Conservation (phyloP, 2,329 filamentous ascomycete species). For the Ilyonectria mors-panacis region DNA sequence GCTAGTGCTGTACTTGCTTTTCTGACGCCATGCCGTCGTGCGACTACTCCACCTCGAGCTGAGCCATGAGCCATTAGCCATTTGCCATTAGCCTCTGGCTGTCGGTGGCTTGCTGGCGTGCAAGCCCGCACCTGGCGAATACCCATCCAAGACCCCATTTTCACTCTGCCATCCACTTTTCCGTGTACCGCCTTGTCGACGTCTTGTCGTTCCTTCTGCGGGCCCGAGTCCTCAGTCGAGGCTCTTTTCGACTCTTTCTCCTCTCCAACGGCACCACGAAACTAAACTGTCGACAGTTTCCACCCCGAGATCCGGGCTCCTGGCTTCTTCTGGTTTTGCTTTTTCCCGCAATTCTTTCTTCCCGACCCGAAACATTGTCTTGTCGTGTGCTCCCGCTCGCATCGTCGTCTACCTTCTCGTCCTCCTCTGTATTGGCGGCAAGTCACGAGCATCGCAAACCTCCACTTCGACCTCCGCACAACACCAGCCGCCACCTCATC, state of each 20-base stretch:
- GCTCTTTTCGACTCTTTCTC: slow-evolving; percentile 3
- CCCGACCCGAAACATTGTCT: slow-evolving; percentile 8
- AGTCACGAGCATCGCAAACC: not conserved
- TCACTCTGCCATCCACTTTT: slow-evolving; percentile 16
- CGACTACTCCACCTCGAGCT: slow-evolving; percentile 25
- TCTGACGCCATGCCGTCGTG: slow-evolving; percentile 28
- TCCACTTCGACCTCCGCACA: not conserved
- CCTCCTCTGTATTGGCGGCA: not conserved
- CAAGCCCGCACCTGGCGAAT: slow-evolving; percentile 19
- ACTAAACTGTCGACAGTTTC: slow-evolving; percentile 9
- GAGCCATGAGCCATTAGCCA: slow-evolving; percentile 21
- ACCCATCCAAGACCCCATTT: not conserved
- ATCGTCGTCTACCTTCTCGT: not conserved
- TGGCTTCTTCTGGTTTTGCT: slow-evolving; percentile 17
- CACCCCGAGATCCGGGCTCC: slow-evolving; percentile 5
- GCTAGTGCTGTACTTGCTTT: slow-evolving; percentile 1
- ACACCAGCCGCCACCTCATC: not conserved
- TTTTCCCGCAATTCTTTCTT: slow-evolving; percentile 11
- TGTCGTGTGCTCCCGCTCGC: not conserved
- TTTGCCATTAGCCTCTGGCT: slow-evolving; percentile 20
- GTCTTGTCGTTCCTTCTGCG: slow-evolving; percentile 1
- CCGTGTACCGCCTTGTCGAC: not conserved
- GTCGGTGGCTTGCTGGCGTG: slow-evolving; percentile 19
- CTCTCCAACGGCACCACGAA: not conserved
- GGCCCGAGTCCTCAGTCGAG: slow-evolving; percentile 4